phyloP scores from a whole-genome alignment of 176 grass and related monocot genomes.

The Hordeum marinum region DNA sequence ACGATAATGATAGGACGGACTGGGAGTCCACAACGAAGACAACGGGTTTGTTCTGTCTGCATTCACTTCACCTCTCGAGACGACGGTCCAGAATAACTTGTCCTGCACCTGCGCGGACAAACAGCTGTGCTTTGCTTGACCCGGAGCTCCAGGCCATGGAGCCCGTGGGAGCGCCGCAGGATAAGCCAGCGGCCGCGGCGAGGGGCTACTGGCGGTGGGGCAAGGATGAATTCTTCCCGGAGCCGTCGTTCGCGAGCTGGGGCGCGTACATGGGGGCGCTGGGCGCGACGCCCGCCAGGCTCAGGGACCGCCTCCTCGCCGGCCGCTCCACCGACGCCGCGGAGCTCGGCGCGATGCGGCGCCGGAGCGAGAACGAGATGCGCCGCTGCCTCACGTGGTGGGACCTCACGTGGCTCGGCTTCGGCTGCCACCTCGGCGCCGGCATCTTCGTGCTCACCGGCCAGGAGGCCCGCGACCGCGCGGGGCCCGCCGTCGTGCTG shows the following conservation, averaged over 20 bases:
- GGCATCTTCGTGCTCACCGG: conserved; percentile 91
- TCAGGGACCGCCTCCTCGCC: not conserved
- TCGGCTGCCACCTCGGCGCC: conserved; percentile 41
- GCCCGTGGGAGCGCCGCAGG: not conserved
- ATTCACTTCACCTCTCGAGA: not conserved
- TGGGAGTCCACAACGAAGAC: not conserved
- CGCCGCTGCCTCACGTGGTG: conserved; percentile 11
- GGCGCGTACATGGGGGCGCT: not conserved
- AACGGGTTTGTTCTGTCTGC: not conserved
- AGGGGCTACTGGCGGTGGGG: not conserved
- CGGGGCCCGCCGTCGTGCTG: not conserved
- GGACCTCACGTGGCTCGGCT: conserved; percentile 15
- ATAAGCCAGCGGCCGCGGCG: not conserved
- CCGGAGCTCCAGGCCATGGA: not conserved
- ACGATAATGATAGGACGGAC: not conserved
- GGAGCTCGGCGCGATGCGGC: not conserved
- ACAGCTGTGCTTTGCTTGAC: not conserved
- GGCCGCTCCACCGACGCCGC: conserved; percentile 7
- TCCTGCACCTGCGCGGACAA: not conserved
- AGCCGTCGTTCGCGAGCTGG: conserved; percentile 6
- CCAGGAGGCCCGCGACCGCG: conserved; percentile 37
- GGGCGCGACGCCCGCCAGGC: not conserved
- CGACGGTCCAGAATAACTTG: not conserved
- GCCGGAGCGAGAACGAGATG: conserved; percentile 17
- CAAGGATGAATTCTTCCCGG: not conserved